Base-by-base conservation (phyloP, 2,329 filamentous ascomycete genomes). In the Elsinoe perseae region DNA sequence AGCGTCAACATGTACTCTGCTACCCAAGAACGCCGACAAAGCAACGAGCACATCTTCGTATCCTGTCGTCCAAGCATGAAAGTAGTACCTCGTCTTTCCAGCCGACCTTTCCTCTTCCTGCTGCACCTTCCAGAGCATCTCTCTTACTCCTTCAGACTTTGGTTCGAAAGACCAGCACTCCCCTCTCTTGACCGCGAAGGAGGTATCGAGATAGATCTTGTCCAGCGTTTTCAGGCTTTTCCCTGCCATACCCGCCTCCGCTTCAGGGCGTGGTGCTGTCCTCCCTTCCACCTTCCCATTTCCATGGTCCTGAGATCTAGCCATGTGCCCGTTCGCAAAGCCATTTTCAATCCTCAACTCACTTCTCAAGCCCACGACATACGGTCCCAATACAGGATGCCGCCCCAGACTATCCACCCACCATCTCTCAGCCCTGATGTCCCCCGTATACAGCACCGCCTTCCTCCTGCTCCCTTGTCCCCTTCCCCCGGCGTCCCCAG, bases 21-120 rank as follows among this genome's bases (percentile, higher is more conserved):
- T 85, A 4, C 80, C 72, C 0, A 96, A 73, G 9, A 83, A 81
- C 20, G 83, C 80, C 0, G 89, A 84, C 0, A 97, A 72, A 0
- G 89, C 86, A 58, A 90, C 75, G 90, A 90, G 96, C 0, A 95
- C 89, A 54, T 95, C 87, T 67, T 97, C 91, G 61, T 96, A 95
- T 0, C 87, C 88, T 66, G 93, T 93, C 0, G 92, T 96, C 90
- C 91, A 95, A 0, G 89, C 82, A 57, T 90, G 82, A 44, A 97
- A 79, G 68, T 95, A 87, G 67, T 92, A 95, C 21, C 72, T 66
- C 0, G 73, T 69, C 4, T 16, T 40, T 7, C 32, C 30, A 14
- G 18, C 28, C 23, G 25, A 14, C 9, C 14, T 21, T 0, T 95
- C 77, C 62, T 89, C 86, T 3, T 30, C 20, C 38, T 32, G 20